A percentile compares a stretch with the other conserved stretches of the same genome.
Evolutionary conservation across 108 stramenopile species (phyloP).

Genomic region (Ochromonas danica): DNA sequence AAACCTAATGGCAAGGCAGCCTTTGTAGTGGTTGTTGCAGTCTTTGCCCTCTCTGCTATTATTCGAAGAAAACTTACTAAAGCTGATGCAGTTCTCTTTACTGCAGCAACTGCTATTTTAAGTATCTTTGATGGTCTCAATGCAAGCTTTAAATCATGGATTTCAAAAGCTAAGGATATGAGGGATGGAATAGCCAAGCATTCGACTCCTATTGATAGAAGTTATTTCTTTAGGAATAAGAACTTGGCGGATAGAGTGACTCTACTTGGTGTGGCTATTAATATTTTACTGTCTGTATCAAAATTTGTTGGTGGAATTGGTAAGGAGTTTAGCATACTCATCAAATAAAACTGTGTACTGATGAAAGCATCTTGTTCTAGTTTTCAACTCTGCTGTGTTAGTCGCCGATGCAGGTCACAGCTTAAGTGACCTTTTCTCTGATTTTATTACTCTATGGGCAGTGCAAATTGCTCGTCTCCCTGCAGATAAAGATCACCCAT

Average conservation of each 20-base stretch:
- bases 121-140: background rate
- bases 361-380: no score
- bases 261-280: background rate
- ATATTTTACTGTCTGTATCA: background rate
- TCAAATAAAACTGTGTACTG: background rate
- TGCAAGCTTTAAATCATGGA: background rate
- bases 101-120: background rate
- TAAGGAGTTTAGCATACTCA: background rate
- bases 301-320: background rate
- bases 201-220: background rate
- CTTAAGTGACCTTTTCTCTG: slow-evolving; percentile 77
- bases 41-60: background rate
- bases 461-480: slow-evolving; percentile 69
- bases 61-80: background rate
- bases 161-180: background rate
- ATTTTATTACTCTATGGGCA: slow-evolving; percentile 88
- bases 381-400: slow-evolving; percentile 75
- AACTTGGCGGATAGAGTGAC: background rate
- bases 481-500: slow-evolving; percentile 74
- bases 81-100: background rate
- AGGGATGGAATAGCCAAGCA: background rate
- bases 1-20: background rate
- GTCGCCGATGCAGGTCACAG: slow-evolving; percentile 95
- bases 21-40: background rate
- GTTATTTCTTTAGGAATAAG: background rate